Base-by-base conservation (phyloP, 2,329 filamentous ascomycete species). In the Pyrenochaeta sp. region DNA sequence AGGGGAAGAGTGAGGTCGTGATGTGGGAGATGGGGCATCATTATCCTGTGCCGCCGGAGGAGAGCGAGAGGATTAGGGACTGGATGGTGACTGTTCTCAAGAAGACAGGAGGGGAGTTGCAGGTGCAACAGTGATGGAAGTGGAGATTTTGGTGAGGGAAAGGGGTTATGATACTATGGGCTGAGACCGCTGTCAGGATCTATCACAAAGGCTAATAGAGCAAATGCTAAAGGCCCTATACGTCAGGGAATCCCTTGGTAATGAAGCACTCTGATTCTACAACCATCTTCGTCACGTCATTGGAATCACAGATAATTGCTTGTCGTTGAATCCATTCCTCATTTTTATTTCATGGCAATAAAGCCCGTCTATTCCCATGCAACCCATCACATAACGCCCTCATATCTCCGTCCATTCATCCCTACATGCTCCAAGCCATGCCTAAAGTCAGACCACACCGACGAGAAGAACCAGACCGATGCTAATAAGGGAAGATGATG, bases 1-100 rank as follows among this genome's bases (percentile, higher is more conserved):
- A 65, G 32, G 72, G 70, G 15, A 72, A 59, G 53, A 71, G 66
- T 32, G 61, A 64, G 36, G 60, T 72, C 0, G 51, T 65, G 51
- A 61, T 63, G 44, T 73, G 69, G 59, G 66, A 73, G 4, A 76
- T 74, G 59, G 75, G 75, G 0, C 77, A 79, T 72, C 66, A 75
- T 64, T 73, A 79, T 60, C 77, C 77, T 0, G 63, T 68, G 22
- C 50, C 52, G 34, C 42, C 61, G 1, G 75, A 75, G 51, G 73
- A 78, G 50, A 75, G 52, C 13, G 62, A 76, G 61, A 59, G 51
- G 49, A 65, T 77, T 19, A 62, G 39, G 44, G 59, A 71, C 13
- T 76, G 72, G 71, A 57, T 72, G 34, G 19, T 68, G n/a, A 53
- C 50, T 24, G 36, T 52, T 5, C 30, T 55, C 24, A 54, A 54